These are phyloP conservation scores for Didymella glomerata DNA, from an alignment of 2,329 filamentous ascomycete genomes.

Conservation along the genomic window DNA sequence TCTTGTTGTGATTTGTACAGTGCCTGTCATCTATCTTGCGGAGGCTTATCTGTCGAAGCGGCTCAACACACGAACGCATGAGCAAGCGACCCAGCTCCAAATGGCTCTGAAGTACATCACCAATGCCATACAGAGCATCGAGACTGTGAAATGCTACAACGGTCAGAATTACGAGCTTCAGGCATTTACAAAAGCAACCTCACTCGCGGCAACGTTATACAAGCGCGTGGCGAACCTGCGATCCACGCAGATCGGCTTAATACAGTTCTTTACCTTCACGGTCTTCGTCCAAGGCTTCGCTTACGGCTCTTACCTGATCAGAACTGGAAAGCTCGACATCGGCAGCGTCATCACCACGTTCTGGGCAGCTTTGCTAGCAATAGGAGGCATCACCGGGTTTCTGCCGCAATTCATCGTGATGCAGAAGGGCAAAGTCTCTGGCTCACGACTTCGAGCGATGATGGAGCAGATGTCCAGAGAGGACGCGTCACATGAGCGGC, in stretches of 20 bases:
- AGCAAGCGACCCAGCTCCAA: slow-evolving; percentile 73
- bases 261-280: slow-evolving; percentile 75
- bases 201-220: slow-evolving; percentile 69
- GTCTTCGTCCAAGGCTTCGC: slow-evolving; percentile 93
- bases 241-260: slow-evolving; percentile 75
- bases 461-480: slow-evolving; percentile 49
- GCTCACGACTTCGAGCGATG: slow-evolving; percentile 64
- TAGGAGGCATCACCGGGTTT: slow-evolving; percentile 76
- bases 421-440: slow-evolving; percentile 80
- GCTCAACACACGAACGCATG: slow-evolving; percentile 71
- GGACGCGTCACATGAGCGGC: slow-evolving; percentile 25
- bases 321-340: slow-evolving; percentile 64
- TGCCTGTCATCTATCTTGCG: slow-evolving; percentile 71
- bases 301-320: slow-evolving; percentile 78
- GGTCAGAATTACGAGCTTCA: slow-evolving; percentile 73
- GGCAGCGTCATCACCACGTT: slow-evolving; percentile 83
- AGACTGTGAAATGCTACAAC: slow-evolving; percentile 87
- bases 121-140: slow-evolving; percentile 76
- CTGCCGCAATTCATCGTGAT: slow-evolving; percentile 80
- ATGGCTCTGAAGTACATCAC: slow-evolving; percentile 75
- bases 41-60: slow-evolving; percentile 68
- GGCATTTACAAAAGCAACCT: slow-evolving; percentile 68
- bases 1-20: slow-evolving; percentile 75
- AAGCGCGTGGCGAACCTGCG: slow-evolving; percentile 72
- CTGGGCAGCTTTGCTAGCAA: slow-evolving; percentile 79